Conservation (phyloP, 1,284 basidiomycete genomes). For the Ganoderma sp. region DNA sequence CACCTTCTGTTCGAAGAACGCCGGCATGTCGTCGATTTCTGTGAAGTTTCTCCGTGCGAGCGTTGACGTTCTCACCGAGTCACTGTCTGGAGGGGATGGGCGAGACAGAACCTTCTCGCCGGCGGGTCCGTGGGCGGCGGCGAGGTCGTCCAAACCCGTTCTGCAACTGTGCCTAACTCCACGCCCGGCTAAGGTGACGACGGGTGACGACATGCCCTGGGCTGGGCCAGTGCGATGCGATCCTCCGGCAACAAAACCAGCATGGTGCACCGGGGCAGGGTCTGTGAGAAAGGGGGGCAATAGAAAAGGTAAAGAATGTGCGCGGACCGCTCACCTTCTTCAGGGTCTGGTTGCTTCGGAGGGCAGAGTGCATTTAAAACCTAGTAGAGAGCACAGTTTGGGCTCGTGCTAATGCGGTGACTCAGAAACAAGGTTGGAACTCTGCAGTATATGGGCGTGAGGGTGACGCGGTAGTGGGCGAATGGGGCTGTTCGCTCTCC, state of each 20-base stretch:
- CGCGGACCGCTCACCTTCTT: constrained; percentile 34
- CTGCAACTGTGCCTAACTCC: constrained; percentile 66
- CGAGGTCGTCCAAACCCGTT: constrained; percentile 52
- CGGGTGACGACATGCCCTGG: constrained; percentile 70
- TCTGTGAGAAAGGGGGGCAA: neutral
- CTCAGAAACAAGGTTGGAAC: neutral
- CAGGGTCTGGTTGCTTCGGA: constrained; percentile 40
- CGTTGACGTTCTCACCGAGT: neutral
- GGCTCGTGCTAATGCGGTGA: neutral
- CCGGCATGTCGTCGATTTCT: constrained; percentile 64
- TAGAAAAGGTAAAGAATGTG: neutral
- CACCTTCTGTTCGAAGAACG: constrained; percentile 75
- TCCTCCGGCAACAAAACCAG: constrained; percentile 83
- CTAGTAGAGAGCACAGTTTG: neutral
- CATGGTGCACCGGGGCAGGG: constrained; percentile 54
- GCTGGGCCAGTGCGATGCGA: constrained; percentile 81
- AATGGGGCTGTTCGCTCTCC: neutral
- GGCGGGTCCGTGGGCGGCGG: neutral
- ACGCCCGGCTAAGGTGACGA: constrained; percentile 53
- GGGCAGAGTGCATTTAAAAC: neutral
- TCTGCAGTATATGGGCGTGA: neutral
- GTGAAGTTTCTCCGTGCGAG: constrained; percentile 61
- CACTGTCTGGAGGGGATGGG: neutral
- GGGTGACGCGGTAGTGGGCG: neutral
- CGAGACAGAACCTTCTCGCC: constrained; percentile 1